Percentiles rank a stretch among this genome's conserved stretches.
These are phyloP conservation scores for Backusella parvicylindrica DNA, from an alignment of 192 early-diverging fungal species.

Conservation along the genomic window DNA sequence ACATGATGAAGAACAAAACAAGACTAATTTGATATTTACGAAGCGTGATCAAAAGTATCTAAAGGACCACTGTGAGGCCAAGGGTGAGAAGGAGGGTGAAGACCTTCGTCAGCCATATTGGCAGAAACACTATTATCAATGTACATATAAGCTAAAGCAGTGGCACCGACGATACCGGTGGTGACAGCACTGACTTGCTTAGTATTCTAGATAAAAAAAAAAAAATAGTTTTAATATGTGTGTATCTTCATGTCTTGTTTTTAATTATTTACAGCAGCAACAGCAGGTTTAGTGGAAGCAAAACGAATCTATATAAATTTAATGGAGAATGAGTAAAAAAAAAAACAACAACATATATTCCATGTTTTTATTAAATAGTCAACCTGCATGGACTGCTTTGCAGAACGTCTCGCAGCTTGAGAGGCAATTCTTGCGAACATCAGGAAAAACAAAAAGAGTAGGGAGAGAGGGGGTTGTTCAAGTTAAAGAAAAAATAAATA, in stretches of 20 bases:
- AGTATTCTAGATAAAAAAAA: conserved; percentile 22
- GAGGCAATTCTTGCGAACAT: conserved; percentile 40
- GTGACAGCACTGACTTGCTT: conserved; percentile 35
- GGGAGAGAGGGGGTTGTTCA: neutral
- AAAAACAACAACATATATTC: no score
- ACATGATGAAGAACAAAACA: neutral
- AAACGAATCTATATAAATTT: conserved; percentile 25
- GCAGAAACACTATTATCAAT: conserved; percentile 52
- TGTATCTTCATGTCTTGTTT: neutral
- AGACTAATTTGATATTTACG: conserved; percentile 43
- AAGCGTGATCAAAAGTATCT: conserved; percentile 89
- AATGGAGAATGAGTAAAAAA: neutral
- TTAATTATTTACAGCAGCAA: conserved; percentile 27
- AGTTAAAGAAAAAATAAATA: neutral
- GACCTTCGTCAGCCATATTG: conserved; percentile 87
- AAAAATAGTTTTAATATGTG: no score
- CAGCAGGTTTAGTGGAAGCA: conserved; percentile 34
- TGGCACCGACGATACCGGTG: conserved; percentile 58
- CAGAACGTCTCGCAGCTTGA: conserved; percentile 33
- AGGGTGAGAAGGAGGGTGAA: conserved; percentile 85
- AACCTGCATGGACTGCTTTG: conserved; percentile 22
- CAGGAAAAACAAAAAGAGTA: conserved; percentile 3
- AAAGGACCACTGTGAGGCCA: conserved; percentile 83
- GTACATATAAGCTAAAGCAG: conserved; percentile 47
- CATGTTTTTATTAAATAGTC: no score